Evolutionary conservation across 441 rosid species (phyloP), one percentile per base, ranked within the genome.

Genomic region (Aleurites moluccanus): DNA sequence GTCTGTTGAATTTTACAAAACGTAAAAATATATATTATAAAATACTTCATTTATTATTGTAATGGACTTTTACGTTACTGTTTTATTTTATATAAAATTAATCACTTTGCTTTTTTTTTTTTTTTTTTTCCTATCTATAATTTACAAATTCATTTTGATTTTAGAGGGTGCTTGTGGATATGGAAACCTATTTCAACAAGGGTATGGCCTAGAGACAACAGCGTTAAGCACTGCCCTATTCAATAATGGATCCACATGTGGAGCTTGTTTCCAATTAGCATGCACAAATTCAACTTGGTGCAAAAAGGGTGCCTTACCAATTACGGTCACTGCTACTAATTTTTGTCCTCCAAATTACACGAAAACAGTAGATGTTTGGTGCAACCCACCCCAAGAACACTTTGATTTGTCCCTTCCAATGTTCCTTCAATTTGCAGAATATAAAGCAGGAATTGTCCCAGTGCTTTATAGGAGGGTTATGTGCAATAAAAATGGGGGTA

Each of bases 91-190:
- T 30, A 30, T 30, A 30, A 1, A 30, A 30, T 30, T 2, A 30
- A 30, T 30, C 33, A 30, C 33, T 30, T 30, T 30, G 33, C 33
- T 30, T 30, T 30, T 30, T 30, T 30, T 30, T 30, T 30, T 30
- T 30, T 42, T 42, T 42, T 10, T 42, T 42, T 42, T 42, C 0
- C 33, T 1, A 35, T 35, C 38, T 45, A 45, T 45, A 9, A 45
- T 45, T 45, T 45, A 9, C 15, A 45, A 13, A 45, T 45, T 45
- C 11, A 45, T 45, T 45, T 61, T 61, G 9, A 49, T 28, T 42
- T n/a, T 78, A 87, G 89, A 80, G 77, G 88, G 91, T 64, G 89
- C 89, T 59, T 87, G 90, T 81, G 90, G 90, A 28, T 87, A 85
- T 27, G 88, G 87, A 4, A 72, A 82, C 78, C 73, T 87, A 33